Conservation (phyloP, 495 filamentous ascomycete genomes). For the Penicillium coprophilum region DNA sequence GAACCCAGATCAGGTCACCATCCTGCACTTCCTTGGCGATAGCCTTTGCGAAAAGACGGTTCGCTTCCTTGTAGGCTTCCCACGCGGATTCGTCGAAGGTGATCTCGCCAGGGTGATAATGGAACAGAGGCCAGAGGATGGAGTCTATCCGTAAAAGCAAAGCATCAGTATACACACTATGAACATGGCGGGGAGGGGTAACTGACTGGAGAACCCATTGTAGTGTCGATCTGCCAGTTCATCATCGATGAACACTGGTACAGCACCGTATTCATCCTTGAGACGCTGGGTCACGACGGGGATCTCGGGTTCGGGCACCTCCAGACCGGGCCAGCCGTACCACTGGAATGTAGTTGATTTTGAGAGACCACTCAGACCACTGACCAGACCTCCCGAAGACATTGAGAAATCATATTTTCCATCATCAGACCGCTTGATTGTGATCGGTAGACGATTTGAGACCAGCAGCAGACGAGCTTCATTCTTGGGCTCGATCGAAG, state of each 20-base stretch:
- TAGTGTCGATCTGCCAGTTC: conserved; percentile 79
- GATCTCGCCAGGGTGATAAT: conserved; percentile 97
- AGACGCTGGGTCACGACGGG: conserved; percentile 62
- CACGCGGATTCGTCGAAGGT: conserved; percentile 94
- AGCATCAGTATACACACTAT: neutral
- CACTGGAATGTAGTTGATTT: conserved; percentile 93
- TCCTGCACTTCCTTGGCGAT: conserved; percentile 81
- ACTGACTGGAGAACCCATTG: conserved; percentile 83
- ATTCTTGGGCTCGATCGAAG: conserved; percentile 33
- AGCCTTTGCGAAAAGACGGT: conserved; percentile 79
- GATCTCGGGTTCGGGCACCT: conserved; percentile 72
- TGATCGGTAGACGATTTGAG: conserved; percentile 92
- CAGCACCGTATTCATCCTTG: conserved; percentile 69
- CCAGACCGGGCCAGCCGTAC: conserved; percentile 96
- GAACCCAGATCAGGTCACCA: conserved; percentile 93
- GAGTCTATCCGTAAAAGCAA: conserved; percentile 62
- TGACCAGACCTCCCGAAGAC: conserved; percentile 93
- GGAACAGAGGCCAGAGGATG: conserved; percentile 95
- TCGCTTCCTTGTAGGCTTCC: conserved; percentile 89
- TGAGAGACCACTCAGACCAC: conserved; percentile 81
- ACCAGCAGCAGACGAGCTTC: conserved; percentile 69
- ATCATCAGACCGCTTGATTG: conserved; percentile 87
- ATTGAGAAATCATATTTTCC: conserved; percentile 83
- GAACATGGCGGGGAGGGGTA: neutral
- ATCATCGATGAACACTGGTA: conserved; percentile 77